Conservation (phyloP, 192 early-diverging fungal species). For the Radiomyces spectabilis region DNA sequence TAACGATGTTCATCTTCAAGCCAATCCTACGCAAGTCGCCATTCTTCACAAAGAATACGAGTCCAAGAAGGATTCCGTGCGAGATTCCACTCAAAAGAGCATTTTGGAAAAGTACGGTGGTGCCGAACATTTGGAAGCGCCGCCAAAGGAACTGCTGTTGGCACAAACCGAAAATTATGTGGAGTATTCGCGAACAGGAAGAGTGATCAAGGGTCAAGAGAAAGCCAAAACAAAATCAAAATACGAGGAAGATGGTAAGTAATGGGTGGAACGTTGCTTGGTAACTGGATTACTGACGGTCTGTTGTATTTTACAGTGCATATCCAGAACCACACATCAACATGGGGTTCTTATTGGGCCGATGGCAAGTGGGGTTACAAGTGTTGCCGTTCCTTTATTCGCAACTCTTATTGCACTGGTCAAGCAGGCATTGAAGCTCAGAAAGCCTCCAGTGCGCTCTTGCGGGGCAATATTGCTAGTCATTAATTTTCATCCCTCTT, state of each 20-base stretch:
- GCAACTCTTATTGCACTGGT: conserved; percentile 90
- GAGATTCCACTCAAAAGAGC: conserved; percentile 62
- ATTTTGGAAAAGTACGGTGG: conserved; percentile 92
- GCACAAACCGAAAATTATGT: conserved; percentile 93
- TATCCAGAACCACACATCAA: conserved; percentile 73
- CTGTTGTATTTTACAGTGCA: conserved; percentile 36
- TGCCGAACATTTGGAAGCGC: conserved; percentile 84
- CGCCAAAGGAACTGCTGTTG: conserved; percentile 84
- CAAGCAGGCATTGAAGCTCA: conserved; percentile 66
- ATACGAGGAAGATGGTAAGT: conserved; percentile 86
- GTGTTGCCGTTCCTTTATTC: conserved; percentile 78
- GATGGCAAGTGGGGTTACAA: conserved; percentile 94
- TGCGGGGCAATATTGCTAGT: too few species aligned
- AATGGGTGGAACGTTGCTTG: too few species aligned
- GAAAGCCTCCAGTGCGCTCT: conserved; percentile 26
- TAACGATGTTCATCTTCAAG: conserved; percentile 79
- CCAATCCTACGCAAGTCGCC: conserved; percentile 94
- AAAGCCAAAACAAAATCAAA: conserved; percentile 70
- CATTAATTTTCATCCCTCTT: too few species aligned
- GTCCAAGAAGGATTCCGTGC: conserved; percentile 71
- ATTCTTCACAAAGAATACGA: conserved; percentile 85
- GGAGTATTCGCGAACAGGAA: conserved; percentile 90
- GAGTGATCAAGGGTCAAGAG: conserved; percentile 80
- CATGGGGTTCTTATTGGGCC: conserved; percentile 96
- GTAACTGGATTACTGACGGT: too few species aligned